Evolutionary conservation across 2,329 filamentous ascomycete genomes (phyloP), one percentile per base, ranked within the genome.

Genomic region (Talaromyces sp.): DNA sequence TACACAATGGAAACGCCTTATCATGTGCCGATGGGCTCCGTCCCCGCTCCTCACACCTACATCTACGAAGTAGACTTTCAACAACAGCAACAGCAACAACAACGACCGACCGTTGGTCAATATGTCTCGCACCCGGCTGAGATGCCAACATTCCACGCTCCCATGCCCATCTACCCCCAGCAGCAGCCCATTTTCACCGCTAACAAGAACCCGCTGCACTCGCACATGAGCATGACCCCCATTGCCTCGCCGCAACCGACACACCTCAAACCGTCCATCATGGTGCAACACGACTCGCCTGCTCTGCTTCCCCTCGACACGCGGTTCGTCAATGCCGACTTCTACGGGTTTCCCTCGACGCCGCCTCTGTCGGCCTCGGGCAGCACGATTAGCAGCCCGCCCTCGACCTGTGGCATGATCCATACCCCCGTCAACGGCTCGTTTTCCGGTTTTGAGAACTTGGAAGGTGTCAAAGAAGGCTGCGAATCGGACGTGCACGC

Each of bases 381-480:
- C 67, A 96, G 92, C 82, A 87, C 86, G 61, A 89, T 92, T 70
- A 92, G 91, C 80, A 96, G 92, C 83, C 92, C 94, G 33, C 85
- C 84, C 57, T 89, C 89, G 65, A 89, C 84, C 76, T 89, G 83
- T 73, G 91, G 92, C 65, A 80, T 92, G 66, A 78, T 96, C 62
- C 88, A 90, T 65, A 96, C 92, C n/a, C 92, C 92, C 2, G 82
- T 93, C 74, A 91, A 91, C 78, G 88, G 88, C 65, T 85, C 88
- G 79, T 91, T 92, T 79, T 91, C 91, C 44, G 83, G 86, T 4
- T 81, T 91, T 47, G 88, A 91, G 65, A 84, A 83, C 64, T 83
- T 87, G 63, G 84, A 89, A 66, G 85, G 82, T 31, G 80, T 87
- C 68, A 92, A 93, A 82, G 83, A 91, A 66, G 84, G 84, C 31